Base-by-base conservation (phyloP, 2,329 filamentous ascomycete genomes). In the Colletotrichum nymphaeae region DNA sequence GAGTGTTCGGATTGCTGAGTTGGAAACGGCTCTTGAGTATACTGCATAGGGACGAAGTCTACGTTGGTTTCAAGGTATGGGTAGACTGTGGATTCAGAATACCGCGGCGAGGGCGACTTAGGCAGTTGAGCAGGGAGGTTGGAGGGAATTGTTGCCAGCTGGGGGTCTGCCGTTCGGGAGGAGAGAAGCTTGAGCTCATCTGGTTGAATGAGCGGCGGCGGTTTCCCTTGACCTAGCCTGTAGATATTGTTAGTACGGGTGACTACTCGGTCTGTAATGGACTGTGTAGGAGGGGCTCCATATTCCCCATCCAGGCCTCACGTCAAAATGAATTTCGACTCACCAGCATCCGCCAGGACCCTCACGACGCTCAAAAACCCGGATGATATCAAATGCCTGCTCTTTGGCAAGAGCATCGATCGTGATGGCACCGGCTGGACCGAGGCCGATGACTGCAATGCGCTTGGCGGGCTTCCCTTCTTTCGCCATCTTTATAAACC, bases 1-100 rank as follows among this genome's bases (percentile, higher is more conserved):
- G 81, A 81, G 12, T 76, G 75, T 26, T 81, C 72, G 46, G 77
- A 80, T 0, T 75, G 76, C 3, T 79, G 75, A 0, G 79, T 77
- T 0, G 89, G 86, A 14, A 92, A 89, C 0, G 84, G 83, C 65
- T 92, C 89, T 72, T 89, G 84, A 0, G 85, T 88, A 78, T 89
- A 93, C 12, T 86, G 84, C 91, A 93, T 93, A 0, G 89, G 84
- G 1, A 86, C 76, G 6, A 84, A 83, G 74, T 89, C 87, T 52
- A 93, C 88, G 75, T 93, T 93, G 2, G 90, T 93, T 77, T 93
- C 89, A 24, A 93, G 81, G 12, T 88, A 87, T 0, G 89, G 89
- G 75, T 93, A 93, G 16, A 92, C 84, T 0, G 88, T 88, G 0
- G 90, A 90, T 70, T 91, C 89, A 4, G 84, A 80, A 75, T 88